Conservation (phyloP, 345 rosid genomes). For the Corchorus capsularis region DNA sequence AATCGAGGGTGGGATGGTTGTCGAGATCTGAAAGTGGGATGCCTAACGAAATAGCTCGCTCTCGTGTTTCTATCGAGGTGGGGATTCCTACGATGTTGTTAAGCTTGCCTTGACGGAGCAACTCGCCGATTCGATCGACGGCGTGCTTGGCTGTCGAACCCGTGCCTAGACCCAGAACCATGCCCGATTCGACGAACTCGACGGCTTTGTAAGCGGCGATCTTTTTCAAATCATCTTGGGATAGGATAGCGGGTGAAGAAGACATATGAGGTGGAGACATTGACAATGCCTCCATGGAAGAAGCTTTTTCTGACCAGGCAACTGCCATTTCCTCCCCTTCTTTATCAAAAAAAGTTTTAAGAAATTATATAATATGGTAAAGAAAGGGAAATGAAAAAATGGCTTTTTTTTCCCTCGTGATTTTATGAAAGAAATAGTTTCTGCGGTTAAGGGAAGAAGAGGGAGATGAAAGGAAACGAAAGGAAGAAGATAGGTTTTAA, state of each 20-base stretch:
- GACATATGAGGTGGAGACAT: constrained; percentile 10
- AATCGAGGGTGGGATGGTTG: constrained; percentile 63
- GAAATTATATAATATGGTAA: background rate
- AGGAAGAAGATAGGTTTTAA: constrained; percentile 7
- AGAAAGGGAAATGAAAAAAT: no score
- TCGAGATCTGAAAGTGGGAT: constrained; percentile 89
- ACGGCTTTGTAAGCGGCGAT: constrained; percentile 76
- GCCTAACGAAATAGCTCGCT: constrained; percentile 74
- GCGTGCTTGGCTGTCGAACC: constrained; percentile 98
- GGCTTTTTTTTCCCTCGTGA: background rate
- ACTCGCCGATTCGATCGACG: constrained; percentile 82
- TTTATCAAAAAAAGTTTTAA: background rate
- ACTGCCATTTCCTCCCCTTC: constrained; percentile 6
- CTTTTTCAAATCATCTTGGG: constrained; percentile 27
- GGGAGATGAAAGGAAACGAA: background rate
- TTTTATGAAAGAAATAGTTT: background rate
- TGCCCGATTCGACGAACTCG: constrained; percentile 87
- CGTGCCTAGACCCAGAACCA: constrained; percentile 97
- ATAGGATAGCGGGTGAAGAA: constrained; percentile 20
- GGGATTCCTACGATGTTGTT: constrained; percentile 75
- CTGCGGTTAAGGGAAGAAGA: background rate
- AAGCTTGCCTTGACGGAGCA: constrained; percentile 70
- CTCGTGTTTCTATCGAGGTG: constrained; percentile 43
- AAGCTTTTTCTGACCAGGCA: constrained; percentile 24
- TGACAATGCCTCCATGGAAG: constrained; percentile 20